phyloP scores from a whole-genome alignment of 2,329 filamentous ascomycete genomes.

The Rutstroemia sp. region DNA sequence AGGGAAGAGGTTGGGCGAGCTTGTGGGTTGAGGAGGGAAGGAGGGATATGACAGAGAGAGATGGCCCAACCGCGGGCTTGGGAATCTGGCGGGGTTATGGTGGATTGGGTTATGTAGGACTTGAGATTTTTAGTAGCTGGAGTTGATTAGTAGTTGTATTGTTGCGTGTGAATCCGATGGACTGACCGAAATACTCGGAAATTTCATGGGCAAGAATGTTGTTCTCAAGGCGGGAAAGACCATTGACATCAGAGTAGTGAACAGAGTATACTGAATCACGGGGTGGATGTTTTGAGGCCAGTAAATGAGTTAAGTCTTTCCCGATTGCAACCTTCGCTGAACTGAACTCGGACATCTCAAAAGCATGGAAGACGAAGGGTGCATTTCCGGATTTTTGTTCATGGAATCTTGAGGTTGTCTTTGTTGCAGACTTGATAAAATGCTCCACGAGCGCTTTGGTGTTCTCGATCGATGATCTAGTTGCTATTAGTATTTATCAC shows the following conservation, averaged over 20 bases:
- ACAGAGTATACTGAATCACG: slow-evolving; percentile 17
- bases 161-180: background rate
- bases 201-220: slow-evolving; percentile 24
- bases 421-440: slow-evolving; percentile 14
- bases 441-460: slow-evolving; percentile 14
- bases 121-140: slow-evolving; percentile 16
- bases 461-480: slow-evolving; percentile 14
- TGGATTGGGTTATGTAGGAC: slow-evolving; percentile 19
- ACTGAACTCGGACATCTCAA: slow-evolving; percentile 16
- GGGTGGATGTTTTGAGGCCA: slow-evolving; percentile 8
- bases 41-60: slow-evolving; percentile 18
- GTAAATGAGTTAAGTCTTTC: slow-evolving; percentile 17
- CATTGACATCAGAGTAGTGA: slow-evolving; percentile 23
- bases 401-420: slow-evolving; percentile 19
- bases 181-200: slow-evolving; percentile 19
- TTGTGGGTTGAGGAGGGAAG: slow-evolving; percentile 13
- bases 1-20: slow-evolving; percentile 8
- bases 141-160: background rate
- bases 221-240: slow-evolving; percentile 22
- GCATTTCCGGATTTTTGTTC: slow-evolving; percentile 13
- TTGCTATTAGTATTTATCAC: background rate
- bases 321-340: slow-evolving; percentile 20
- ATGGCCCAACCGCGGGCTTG: slow-evolving; percentile 22
- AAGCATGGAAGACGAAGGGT: slow-evolving; percentile 17
- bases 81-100: slow-evolving; percentile 14